These are phyloP conservation scores for Phytophthora fragariaefolia DNA, from an alignment of 352 stramenopile genomes.

Conservation along the genomic window DNA sequence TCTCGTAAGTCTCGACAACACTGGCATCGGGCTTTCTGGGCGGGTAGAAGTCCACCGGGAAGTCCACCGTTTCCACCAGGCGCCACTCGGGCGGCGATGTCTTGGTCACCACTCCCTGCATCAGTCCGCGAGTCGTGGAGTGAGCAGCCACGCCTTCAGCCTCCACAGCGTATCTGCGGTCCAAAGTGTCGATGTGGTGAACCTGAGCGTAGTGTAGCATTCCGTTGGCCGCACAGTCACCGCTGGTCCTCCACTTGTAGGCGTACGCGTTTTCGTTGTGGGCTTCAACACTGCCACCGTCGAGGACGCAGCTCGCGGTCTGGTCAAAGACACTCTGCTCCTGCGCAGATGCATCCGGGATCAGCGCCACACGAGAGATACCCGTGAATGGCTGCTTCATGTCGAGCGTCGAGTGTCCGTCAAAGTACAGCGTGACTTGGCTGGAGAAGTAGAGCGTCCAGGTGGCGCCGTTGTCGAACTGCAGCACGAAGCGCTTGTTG, in stretches of 20 bases:
- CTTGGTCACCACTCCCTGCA: constrained; percentile 60
- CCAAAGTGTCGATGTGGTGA: constrained; percentile 68
- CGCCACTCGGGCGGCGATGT: constrained; percentile 53
- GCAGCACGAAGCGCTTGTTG: constrained; percentile 55
- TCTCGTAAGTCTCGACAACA: constrained; percentile 37
- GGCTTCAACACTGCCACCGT: constrained; percentile 52
- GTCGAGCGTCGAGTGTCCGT: constrained; percentile 43
- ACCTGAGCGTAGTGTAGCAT: constrained; percentile 70
- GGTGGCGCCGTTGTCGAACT: constrained; percentile 52
- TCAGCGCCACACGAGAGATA: constrained; percentile 42
- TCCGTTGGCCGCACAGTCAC: constrained; percentile 49
- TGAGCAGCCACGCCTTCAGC: constrained; percentile 39
- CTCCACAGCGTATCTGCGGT: constrained; percentile 46
- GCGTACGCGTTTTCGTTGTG: constrained; percentile 54
- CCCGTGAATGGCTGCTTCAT: constrained; percentile 43
- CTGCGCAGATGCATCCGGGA: constrained; percentile 41
- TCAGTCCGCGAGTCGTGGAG: constrained; percentile 63
- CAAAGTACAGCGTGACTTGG: constrained; percentile 42
- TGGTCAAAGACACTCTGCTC: constrained; percentile 50
- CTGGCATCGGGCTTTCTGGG: constrained; percentile 36
- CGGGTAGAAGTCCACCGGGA: constrained; percentile 62
- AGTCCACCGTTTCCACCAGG: constrained; percentile 49
- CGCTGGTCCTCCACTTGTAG: constrained; percentile 66
- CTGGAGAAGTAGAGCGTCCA: constrained; percentile 68
- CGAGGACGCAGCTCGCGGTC: constrained; percentile 48